A percentile compares a stretch with the other conserved stretches of the same genome.
Conservation (phyloP, 1,139 yeast species). For the Candida albicans region DNA sequence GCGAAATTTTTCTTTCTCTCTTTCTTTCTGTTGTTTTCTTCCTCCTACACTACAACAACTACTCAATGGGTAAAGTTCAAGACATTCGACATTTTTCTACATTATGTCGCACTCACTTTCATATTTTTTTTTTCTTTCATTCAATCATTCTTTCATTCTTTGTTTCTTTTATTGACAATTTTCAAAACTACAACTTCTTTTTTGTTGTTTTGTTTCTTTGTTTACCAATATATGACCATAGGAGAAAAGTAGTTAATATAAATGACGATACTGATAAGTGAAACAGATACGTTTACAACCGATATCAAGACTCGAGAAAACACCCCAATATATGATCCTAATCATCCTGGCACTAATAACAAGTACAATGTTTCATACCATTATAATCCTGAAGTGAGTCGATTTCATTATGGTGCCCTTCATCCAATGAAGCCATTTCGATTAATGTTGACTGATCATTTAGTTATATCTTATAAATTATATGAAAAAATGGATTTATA, state of each 20-base stretch:
- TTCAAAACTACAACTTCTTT: too few species aligned
- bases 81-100: too few species aligned
- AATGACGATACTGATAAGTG: conserved; percentile 21
- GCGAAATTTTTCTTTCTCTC: conserved; percentile 4
- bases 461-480: conserved; percentile 94
- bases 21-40: neutral
- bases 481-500: conserved; percentile 97
- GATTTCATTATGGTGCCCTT: conserved; percentile 93
- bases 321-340: conserved; percentile 59
- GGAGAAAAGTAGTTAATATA: neutral
- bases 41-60: neutral
- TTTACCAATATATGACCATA: too few species aligned
- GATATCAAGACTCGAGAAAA: conserved; percentile 60
- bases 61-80: too few species aligned
- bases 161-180: neutral
- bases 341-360: conserved; percentile 28
- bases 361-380: conserved; percentile 73
- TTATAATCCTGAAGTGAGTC: conserved; percentile 77
- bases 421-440: conserved; percentile 99
- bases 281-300: conserved; percentile 38
- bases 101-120: too few species aligned
- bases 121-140: neutral
- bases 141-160: neutral
- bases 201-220: too few species aligned
- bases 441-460: conserved; percentile 96